Evolutionary conservation across 306 rosid genomes (phyloP), one percentile per base, ranked within the genome.

Genomic region (Sicyos baderoa): DNA sequence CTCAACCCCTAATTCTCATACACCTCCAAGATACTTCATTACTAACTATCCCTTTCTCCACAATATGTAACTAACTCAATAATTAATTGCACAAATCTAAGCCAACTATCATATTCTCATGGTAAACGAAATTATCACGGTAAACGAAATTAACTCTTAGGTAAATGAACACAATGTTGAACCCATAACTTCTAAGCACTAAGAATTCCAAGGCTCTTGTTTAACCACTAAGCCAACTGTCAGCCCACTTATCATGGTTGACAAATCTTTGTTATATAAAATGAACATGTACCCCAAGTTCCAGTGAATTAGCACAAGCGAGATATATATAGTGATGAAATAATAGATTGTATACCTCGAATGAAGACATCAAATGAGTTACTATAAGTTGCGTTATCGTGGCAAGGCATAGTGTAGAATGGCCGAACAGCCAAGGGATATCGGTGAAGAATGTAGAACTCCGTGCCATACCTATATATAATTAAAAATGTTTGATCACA

Each of bases 311-410:
- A 19, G 52, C 19, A 35, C 13, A 7, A 12, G 53, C 5, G 42
- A 44, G 13, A 45, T 4, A 65, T 0, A 6, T 54, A 14, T 49
- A 25, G 13, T 52, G 67, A 70, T 42, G 73, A 22, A 59, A 58
- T 19, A 69, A 68, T 60, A 23, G 37, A 54, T 19, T 64, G 51
- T 58, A 77, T 82, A 90, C 99, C 99, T 78, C 99, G 83, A 69
- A 94, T 94, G 45, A 94, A 94, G 81, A 88, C 99, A 37, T 94
- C 99, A 71, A 94, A 94, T 1, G 99, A 94, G 83, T 94, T 88
- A 44, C 90, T 86, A 83, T 94, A 94, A 7, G 73, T 68, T 7
- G 80, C 83, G 73, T 90, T 85, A 68, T 94, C 99, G 14, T 75
- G 65, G 88, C 96, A 88, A 72, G 99, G 99, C 97, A 90, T 90